Base-by-base conservation (phyloP, 345 rosid genomes). In the Isatis tinctoria region DNA sequence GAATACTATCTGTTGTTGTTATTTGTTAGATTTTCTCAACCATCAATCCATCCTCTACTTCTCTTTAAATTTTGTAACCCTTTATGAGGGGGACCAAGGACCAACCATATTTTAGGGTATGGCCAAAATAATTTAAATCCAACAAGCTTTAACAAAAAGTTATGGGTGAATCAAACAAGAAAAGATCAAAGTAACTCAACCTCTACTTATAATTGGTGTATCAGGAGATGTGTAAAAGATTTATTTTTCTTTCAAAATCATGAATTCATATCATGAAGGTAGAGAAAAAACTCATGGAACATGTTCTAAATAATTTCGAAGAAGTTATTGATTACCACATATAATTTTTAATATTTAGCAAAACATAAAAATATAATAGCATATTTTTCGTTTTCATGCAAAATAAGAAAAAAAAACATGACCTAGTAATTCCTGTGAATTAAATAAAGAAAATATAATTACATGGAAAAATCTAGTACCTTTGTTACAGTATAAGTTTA, bases 51-150 rank as follows among this genome's bases (percentile, higher is more conserved):
- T 64, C 26, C 47, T 70, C 76, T 58, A 18, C 71, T 71, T 63
- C 80, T 77, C 80, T 77, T 70, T 70, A 69, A 76, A 76, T 75
- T 75, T 61, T 69, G 60, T 37, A 76, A 69, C 35, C 52, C 60
- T 76, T 76, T 76, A 69, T 54, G 70, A 76, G 66, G 70, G 79
- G 75, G 79, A 76, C 79, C 79, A 69, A 61, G 65, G 70, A 76
- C 74, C 79, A 76, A 69, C 79, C 75, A 69, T 36, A 63, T 69
- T 76, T 69, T 76, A 69, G 70, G 79, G 70, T 69, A 62, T 69
- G 79, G 60, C 66, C 79, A 76, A 76, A 53, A 3, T 61, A 16
- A 33, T 76, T 53, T 26, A 67, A 69, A 62, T 69, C 65, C 36
- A 69, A 44, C 18, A 69, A 68, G 48, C 49, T 68, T 52, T 69